These are phyloP conservation scores for Skeletonema menzelii DNA, from an alignment of 108 stramenopile genomes.

Conservation along the genomic window DNA sequence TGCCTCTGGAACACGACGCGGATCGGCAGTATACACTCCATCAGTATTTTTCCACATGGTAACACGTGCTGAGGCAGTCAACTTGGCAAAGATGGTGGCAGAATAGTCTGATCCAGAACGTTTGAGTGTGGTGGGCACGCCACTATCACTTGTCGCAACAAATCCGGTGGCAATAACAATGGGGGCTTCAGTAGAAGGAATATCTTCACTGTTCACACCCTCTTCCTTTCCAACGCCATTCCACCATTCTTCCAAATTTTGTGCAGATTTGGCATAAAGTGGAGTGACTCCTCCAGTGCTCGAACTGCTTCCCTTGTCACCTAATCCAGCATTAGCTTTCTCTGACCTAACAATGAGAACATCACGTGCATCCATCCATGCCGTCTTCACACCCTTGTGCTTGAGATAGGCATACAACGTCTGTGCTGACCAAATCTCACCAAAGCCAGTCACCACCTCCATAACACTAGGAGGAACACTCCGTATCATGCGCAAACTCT, in stretches of 20 bases:
- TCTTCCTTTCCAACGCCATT: conserved; percentile 42
- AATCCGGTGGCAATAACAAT: conserved; percentile 82
- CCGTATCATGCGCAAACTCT: conserved; percentile 66
- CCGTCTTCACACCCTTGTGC: conserved; percentile 39
- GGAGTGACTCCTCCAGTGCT: conserved; percentile 63
- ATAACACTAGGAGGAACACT: conserved; percentile 71
- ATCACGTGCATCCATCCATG: conserved; percentile 83
- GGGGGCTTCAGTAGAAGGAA: conserved; percentile 18
- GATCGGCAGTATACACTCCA: conserved; percentile 89
- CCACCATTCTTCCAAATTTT: conserved; percentile 55
- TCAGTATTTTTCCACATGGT: conserved; percentile 92
- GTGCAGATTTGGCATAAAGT: conserved; percentile 55
- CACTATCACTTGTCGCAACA: conserved; percentile 76
- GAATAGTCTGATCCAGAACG: conserved; percentile 90
- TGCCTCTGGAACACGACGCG: conserved; percentile 89
- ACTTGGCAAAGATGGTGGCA: conserved; percentile 85
- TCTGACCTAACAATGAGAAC: conserved; percentile 75
- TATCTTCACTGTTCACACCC: conserved; percentile 43
- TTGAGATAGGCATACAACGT: conserved; percentile 73
- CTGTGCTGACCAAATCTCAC: conserved; percentile 90
- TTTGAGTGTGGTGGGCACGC: conserved; percentile 85
- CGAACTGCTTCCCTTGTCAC: conserved; percentile 67
- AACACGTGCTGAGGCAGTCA: conserved; percentile 59
- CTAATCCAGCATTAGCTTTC: conserved; percentile 52
- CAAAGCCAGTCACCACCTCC: conserved; percentile 88